Percentiles rank a stretch among this genome's conserved stretches.
Conservation (phyloP, 306 rosid genomes). For the Glycine soja region DNA sequence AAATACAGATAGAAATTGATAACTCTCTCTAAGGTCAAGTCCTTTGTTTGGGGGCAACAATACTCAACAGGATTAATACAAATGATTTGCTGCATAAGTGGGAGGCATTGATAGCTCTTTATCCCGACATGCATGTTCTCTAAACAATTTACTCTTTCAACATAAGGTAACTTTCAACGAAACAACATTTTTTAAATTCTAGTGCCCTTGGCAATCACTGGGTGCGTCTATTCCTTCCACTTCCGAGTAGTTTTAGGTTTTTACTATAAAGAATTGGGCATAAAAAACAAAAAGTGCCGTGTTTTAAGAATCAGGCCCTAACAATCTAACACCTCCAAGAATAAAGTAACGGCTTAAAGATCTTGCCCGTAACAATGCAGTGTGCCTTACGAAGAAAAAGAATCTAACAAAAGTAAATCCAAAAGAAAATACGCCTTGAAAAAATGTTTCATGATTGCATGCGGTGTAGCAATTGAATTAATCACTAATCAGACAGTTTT, state of each 20-base stretch:
- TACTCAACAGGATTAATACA: not conserved
- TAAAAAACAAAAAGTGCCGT: no score
- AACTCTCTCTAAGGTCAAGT: not conserved
- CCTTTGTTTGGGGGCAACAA: not conserved
- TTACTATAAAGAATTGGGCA: not conserved
- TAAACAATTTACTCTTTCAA: not conserved
- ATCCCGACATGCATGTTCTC: not conserved
- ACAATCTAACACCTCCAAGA: not conserved
- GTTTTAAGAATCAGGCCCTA: not conserved
- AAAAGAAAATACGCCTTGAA: not conserved
- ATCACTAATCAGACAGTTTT: not conserved
- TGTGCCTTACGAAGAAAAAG: constrained; percentile 1
- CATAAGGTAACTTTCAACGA: not conserved
- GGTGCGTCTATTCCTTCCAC: not conserved
- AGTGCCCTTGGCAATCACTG: not conserved
- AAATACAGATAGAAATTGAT: not conserved
- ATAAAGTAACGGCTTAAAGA: not conserved
- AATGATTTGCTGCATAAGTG: not conserved
- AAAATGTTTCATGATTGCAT: not conserved
- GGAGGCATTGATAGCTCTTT: not conserved
- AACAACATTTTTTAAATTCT: not conserved
- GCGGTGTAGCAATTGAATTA: not conserved
- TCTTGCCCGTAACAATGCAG: not conserved
- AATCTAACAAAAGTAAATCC: not conserved
- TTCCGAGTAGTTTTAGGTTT: not conserved